Base-by-base conservation (phyloP, 306 rosid species). In the Inga leiocalycina region DNA sequence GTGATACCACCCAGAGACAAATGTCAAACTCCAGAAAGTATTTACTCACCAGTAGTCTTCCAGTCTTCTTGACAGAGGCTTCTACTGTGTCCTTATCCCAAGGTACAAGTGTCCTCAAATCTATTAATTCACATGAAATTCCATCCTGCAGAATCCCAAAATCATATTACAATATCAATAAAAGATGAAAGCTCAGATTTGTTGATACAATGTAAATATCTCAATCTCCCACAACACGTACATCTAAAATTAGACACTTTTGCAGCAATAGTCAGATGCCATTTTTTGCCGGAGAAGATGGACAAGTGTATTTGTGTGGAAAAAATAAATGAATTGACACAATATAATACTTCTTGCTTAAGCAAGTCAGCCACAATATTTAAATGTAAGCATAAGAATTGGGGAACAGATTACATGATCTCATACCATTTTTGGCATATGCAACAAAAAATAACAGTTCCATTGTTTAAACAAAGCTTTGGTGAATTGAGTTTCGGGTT, bases 61-160 rank as follows among this genome's bases (percentile, higher is more conserved):
- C 99, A 39, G 99, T 94, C 87, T 96, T 96, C 59, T 80, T 84
- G 65, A 96, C 99, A 9, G 99, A 96, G 70, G 97, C 93, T 80
- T 94, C 99, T 59, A 96, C 90, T 12, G 93, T 94, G 78, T 94
- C 97, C 91, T 92, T 96, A 84, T 96, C 99, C 99, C 99, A 96
- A 69, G 99, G 99, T 80, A 94, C 71, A 66, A 96, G 91, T 86
- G 99, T 96, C 87, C 85, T 91, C 82, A 96, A 90, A 86, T 96
- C 99, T 77, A 96, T 92, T 79, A 94, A 83, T 83, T 96, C 99
- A 79, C 99, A 96, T 59, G 98, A 96, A 83, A 96, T 92, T 83
- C 98, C 99, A 17, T 92, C 98, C 99, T 96, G 91, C 80, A 89
- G 73, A 65, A 76, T 83, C 62, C 72, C 81, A 76, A 57, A 37